Evolutionary conservation across 768 basidiomycete genomes (phyloP), one percentile per base, ranked within the genome.

Genomic region (Amanita brunnescens): DNA sequence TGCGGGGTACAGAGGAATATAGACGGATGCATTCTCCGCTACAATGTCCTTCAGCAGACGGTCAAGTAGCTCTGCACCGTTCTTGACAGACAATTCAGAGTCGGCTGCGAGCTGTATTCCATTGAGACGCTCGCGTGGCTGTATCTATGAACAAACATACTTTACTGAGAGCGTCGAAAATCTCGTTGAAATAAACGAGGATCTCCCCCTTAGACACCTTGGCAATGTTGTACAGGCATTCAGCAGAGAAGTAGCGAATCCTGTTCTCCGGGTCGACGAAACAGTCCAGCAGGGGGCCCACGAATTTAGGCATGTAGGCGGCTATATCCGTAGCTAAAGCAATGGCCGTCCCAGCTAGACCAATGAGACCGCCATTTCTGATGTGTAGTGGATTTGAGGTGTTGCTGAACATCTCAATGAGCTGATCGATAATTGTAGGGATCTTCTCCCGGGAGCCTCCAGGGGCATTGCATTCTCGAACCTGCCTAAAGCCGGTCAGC

Each of bases 41-140:
- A 98, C 95, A 43, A 97, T 95, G 58, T 99, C 96, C 62, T 98
- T 97, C 58, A 99, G 78, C n/a, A 97, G 78, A 16, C 95, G 81
- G 65, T 99, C 96, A 52, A 98, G 78, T 24, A 99, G 78, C 65
- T 99, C 96, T 1, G 96, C 94, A 1, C 95, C 95, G 61, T 97
- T 98, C 79, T 96, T 95, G 54, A 99, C 95, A 2, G 96, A 95
- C 33, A 90, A 61, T 58, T 98, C 95, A 0, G 91, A 87, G 65
- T 99, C 96, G 18, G 95, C 91, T 7, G 91, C 89, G 54, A 99
- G 89, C 95, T 98, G 61, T 16, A 50, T 34, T 59, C 49, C 21
- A 40, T 34, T 23, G 40, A 55, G 18, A 56, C 39, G 49, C 16
- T 45, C 47, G n/a, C 44, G 42, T 37, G 52, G 14, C 35, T 49